Evolutionary conservation across 495 filamentous ascomycete species (phyloP).

Genomic region (Glarea lozoyensis): DNA sequence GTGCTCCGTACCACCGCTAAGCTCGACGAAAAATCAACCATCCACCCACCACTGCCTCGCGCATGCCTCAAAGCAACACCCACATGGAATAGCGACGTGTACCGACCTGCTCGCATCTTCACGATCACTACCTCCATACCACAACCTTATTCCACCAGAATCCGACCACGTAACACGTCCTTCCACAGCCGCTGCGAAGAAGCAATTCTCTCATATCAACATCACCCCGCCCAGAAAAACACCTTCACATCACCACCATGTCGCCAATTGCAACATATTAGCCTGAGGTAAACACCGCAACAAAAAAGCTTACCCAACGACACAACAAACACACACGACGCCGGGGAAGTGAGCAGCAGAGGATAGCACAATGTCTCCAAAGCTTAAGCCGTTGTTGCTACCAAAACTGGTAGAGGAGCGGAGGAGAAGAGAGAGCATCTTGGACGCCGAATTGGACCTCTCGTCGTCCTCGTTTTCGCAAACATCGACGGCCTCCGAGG

Average conservation of each 20-base stretch:
- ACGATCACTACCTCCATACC: too few species aligned
- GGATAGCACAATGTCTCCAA: constrained; percentile 35
- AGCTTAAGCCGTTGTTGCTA: constrained; percentile 39
- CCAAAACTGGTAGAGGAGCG: constrained; percentile 43
- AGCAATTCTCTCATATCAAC: constrained; percentile 1
- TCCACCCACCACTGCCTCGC: too few species aligned
- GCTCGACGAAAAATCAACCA: too few species aligned
- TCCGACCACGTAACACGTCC: constrained; percentile 21
- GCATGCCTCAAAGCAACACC: too few species aligned
- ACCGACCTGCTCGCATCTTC: too few species aligned
- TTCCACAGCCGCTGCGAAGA: too few species aligned
- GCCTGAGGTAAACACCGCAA: constrained; percentile 1
- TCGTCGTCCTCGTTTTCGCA: constrained; percentile 13
- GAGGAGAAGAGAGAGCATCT: constrained; percentile 30
- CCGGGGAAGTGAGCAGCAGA: too few species aligned
- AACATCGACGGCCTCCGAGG: constrained; percentile 48
- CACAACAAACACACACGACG: too few species aligned
- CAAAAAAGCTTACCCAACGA: constrained; percentile 4
- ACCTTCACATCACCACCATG: constrained; percentile 15
- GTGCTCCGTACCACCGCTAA: too few species aligned
- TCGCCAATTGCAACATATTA: constrained; percentile 17
- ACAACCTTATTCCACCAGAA: constrained; percentile 16
- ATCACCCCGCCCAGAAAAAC: constrained; percentile 3
- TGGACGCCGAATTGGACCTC: constrained; percentile 17
- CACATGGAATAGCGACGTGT: too few species aligned